These are phyloP conservation scores for Penicillium sp. DNA, from an alignment of 2,329 filamentous ascomycete genomes.

Conservation along the genomic window DNA sequence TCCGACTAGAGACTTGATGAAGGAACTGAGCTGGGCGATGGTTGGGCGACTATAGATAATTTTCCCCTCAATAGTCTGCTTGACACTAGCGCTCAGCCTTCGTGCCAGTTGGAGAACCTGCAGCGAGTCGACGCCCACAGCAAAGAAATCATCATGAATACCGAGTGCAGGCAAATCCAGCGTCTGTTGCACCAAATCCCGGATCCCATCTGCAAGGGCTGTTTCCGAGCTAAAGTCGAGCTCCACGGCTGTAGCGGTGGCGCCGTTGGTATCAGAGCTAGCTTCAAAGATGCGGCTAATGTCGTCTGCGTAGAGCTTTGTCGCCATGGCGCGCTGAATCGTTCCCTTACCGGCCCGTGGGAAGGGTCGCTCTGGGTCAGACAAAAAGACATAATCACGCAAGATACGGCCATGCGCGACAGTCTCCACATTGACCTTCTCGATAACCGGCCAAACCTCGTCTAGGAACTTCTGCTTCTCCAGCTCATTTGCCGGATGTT, in stretches of 20 bases:
- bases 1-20: conserved; percentile 9
- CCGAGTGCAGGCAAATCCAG: conserved; percentile 1
- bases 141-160: conserved; percentile 14
- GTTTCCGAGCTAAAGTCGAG: conserved; percentile 8
- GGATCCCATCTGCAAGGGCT: conserved; percentile 1
- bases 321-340: conserved; percentile 9
- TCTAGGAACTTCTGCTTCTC: conserved; percentile 12
- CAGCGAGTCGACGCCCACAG: conserved; percentile 15
- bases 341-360: conserved; percentile 18
- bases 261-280: background rate
- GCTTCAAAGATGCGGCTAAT: conserved; percentile 10
- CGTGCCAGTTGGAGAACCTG: conserved; percentile 14
- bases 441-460: conserved; percentile 16
- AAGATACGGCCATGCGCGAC: conserved; percentile 18
- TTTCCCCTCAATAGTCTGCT: conserved; percentile 3
- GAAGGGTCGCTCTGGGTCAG: conserved; percentile 15
- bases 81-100: conserved; percentile 7
- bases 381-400: conserved; percentile 12
- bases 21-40: conserved; percentile 11
- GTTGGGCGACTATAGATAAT: conserved; percentile 14
- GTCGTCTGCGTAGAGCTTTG: conserved; percentile 13
- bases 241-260: background rate
- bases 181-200: background rate
- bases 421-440: conserved; percentile 12
- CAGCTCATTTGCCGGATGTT: conserved; percentile 6